Percentiles rank a stretch among this genome's conserved stretches.
Conservation (phyloP, 257 asterid species). For the Salvia hispanica region DNA sequence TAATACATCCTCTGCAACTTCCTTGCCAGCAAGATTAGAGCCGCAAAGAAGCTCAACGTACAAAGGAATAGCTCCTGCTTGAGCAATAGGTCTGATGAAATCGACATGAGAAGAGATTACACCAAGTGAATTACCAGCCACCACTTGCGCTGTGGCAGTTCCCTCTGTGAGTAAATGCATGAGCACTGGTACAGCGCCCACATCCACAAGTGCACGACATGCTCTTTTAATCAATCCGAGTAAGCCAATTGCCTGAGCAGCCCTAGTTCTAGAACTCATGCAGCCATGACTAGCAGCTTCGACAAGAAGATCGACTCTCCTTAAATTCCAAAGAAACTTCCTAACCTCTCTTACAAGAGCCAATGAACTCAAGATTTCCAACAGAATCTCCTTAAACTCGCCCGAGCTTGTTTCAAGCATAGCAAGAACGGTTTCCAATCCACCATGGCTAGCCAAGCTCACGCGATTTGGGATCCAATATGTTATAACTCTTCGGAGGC, state of each 20-base stretch:
- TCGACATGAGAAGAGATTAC: conserved; percentile 54
- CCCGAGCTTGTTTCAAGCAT: conserved; percentile 40
- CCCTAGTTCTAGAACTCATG: conserved; percentile 60
- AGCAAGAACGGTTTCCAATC: conserved; percentile 45
- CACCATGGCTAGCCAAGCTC: conserved; percentile 46
- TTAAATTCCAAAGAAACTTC: conserved; percentile 42
- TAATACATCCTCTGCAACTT: conserved; percentile 61
- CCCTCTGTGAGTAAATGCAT: conserved; percentile 47
- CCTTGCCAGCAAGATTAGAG: conserved; percentile 46
- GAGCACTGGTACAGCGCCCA: conserved; percentile 49
- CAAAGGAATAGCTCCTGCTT: conserved; percentile 52
- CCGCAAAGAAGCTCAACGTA: conserved; percentile 49
- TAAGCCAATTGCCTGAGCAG: conserved; percentile 67
- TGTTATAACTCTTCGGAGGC: conserved; percentile 51
- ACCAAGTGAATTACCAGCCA: conserved; percentile 68
- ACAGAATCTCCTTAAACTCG: conserved; percentile 37
- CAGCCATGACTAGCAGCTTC: conserved; percentile 57
- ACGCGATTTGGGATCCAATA: conserved; percentile 43
- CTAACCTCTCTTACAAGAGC: conserved; percentile 66
- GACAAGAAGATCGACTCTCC: conserved; percentile 45
- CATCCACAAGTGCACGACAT: conserved; percentile 41
- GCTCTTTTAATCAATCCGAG: conserved; percentile 57
- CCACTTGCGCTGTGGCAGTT: conserved; percentile 41
- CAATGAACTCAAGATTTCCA: conserved; percentile 61
- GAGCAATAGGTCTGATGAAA: conserved; percentile 49